Conservation (phyloP, 805 yeast genomes). For the Lachancea sp. region DNA sequence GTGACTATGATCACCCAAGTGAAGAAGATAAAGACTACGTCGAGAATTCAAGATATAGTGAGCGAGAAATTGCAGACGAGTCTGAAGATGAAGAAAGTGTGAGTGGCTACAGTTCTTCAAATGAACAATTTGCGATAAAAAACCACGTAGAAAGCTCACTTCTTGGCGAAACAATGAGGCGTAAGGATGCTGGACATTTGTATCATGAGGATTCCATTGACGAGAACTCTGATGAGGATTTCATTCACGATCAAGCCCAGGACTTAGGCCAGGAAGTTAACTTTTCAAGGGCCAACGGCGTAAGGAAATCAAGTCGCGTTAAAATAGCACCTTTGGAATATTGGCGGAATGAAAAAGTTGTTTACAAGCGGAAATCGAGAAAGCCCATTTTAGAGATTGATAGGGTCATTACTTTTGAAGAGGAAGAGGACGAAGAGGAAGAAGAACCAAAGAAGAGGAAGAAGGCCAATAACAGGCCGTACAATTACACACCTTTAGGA, state of each 20-base stretch:
- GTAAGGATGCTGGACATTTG: background rate
- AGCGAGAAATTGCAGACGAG: background rate
- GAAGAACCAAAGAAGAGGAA: conserved; percentile 10
- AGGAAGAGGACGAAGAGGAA: conserved; percentile 27
- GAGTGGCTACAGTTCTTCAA: background rate
- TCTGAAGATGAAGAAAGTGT: conserved; percentile 7
- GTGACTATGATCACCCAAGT: conserved; percentile 15
- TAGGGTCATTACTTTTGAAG: conserved; percentile 45
- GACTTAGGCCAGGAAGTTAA: conserved; percentile 16
- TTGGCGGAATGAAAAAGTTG: conserved; percentile 77
- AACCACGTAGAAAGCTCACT: no score
- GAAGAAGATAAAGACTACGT: conserved; percentile 33
- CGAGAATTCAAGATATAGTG: conserved; percentile 15
- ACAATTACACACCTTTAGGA: conserved; percentile 22
- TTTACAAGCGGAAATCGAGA: conserved; percentile 42
- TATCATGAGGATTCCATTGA: conserved; percentile 11
- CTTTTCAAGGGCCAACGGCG: conserved; percentile 28
- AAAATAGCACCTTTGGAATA: conserved; percentile 67
- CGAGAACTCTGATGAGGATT: conserved; percentile 24
- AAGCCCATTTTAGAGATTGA: conserved; percentile 49
- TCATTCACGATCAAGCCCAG: conserved; percentile 17
- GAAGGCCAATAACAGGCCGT: conserved; percentile 16
- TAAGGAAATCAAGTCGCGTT: conserved; percentile 60
- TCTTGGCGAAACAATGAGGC: background rate
- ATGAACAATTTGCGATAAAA: background rate